phyloP scores from a whole-genome alignment of 108 stramenopile genomes.

The Nannochloropsis gaditana region DNA sequence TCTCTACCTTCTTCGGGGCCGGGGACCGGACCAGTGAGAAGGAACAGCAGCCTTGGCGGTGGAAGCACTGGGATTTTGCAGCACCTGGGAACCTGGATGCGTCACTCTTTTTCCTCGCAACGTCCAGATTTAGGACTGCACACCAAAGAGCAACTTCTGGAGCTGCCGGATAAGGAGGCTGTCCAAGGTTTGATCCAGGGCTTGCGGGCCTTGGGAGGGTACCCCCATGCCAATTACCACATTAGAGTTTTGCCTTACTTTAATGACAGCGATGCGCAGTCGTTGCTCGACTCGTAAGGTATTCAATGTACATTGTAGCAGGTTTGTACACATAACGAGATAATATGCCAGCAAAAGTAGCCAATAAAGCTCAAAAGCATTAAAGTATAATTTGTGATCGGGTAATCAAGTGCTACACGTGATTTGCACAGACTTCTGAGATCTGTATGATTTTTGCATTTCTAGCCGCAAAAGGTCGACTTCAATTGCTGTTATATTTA shows the following conservation, averaged over 20 bases:
- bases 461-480: no score
- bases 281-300: no score
- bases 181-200: neutral
- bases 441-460: no score
- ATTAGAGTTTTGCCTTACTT: constrained; percentile 3
- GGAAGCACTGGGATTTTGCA: neutral
- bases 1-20: neutral
- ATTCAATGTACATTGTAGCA: no score
- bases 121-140: neutral
- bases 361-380: no score
- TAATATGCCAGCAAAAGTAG: no score
- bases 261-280: neutral
- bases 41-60: neutral
- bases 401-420: no score
- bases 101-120: neutral
- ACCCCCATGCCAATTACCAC: neutral
- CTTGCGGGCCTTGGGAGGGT: neutral
- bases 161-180: constrained; percentile 4
- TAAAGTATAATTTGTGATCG: no score
- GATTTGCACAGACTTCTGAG: no score
- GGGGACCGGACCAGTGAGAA: neutral
- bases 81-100: neutral
- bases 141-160: neutral
- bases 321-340: no score
- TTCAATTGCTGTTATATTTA: no score